phyloP scores from a whole-genome alignment of 768 basidiomycete genomes.

The Pisolithus sp. region DNA sequence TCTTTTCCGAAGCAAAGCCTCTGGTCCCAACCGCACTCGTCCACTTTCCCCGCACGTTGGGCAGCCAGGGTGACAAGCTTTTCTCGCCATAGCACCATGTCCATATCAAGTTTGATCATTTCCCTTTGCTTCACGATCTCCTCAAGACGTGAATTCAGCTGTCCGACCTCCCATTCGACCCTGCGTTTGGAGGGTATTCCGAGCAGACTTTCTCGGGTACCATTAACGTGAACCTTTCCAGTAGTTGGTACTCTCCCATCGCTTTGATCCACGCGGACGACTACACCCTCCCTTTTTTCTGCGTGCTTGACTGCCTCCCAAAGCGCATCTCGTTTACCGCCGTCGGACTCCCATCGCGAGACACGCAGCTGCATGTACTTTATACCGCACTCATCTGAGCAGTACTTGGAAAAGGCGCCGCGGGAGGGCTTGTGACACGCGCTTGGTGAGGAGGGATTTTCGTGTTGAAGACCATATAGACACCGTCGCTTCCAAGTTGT shows the following conservation, averaged over 20 bases:
- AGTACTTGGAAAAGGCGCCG: slow-evolving; percentile 84
- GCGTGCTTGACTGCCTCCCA: slow-evolving; percentile 74
- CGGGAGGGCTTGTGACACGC: slow-evolving; percentile 79
- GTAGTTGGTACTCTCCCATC: slow-evolving; percentile 19
- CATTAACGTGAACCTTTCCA: slow-evolving; percentile 3
- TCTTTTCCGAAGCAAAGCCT: slow-evolving; percentile 78
- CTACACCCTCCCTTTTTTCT: slow-evolving; percentile 64
- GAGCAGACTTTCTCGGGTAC: slow-evolving; percentile 8
- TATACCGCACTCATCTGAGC: slow-evolving; percentile 82
- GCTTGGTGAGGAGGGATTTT: slow-evolving; percentile 52
- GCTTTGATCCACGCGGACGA: slow-evolving; percentile 37
- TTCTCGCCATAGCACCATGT: slow-evolving; percentile 65
- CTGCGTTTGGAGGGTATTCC: slow-evolving; percentile 39
- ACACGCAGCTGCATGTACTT: slow-evolving; percentile 64
- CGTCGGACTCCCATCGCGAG: slow-evolving; percentile 53
- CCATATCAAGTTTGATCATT: slow-evolving; percentile 60
- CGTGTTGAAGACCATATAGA: slow-evolving; percentile 59
- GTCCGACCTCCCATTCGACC: slow-evolving; percentile 48
- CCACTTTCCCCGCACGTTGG: slow-evolving; percentile 56
- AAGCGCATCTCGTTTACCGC: slow-evolving; percentile 55
- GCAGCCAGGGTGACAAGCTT: slow-evolving; percentile 59
- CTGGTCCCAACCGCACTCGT: slow-evolving; percentile 86
- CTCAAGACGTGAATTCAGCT: slow-evolving; percentile 48
- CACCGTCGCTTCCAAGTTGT: slow-evolving; percentile 82
- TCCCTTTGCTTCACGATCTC: slow-evolving; percentile 57